Evolutionary conservation across 2,329 filamentous ascomycete genomes (phyloP).

Genomic region (Verticillium alfalfae): DNA sequence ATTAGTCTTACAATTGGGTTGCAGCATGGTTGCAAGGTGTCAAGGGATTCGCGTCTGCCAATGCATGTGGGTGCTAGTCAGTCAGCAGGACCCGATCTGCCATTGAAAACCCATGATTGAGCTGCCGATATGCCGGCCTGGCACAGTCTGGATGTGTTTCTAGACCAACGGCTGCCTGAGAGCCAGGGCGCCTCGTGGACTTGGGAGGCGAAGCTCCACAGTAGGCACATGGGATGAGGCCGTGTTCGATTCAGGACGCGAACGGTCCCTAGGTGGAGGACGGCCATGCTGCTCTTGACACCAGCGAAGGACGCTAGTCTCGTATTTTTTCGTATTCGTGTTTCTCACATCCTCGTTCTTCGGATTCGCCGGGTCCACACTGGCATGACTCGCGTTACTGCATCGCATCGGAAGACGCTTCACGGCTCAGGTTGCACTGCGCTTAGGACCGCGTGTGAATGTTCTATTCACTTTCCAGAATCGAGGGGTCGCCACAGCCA

Average conservation of each 20-base stretch:
- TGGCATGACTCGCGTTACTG: not conserved
- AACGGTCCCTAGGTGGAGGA: not conserved
- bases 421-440: too few relatives aligned
- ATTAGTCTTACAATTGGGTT: not conserved
- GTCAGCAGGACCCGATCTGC: not conserved
- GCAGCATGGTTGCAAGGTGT: not conserved
- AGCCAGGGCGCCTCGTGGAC: too few relatives aligned
- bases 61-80: not conserved
- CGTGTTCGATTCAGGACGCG: not conserved
- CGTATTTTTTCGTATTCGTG: not conserved
- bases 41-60: not conserved
- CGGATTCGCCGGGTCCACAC: not conserved
- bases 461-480: too few relatives aligned
- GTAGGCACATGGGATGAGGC: not conserved
- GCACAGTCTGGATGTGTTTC: not conserved
- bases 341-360: not conserved
- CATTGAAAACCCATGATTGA: not conserved
- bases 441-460: too few relatives aligned
- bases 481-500: too few relatives aligned
- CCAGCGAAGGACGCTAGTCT: not conserved
- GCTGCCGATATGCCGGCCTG: not conserved
- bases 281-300: too few relatives aligned
- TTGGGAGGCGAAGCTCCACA: not conserved
- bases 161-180: not conserved
- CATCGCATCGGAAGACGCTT: too few relatives aligned